A percentile compares a stretch with the other conserved stretches of the same genome.
phyloP scores from a whole-genome alignment of 306 rosid species.

The Vigna trinervia region DNA sequence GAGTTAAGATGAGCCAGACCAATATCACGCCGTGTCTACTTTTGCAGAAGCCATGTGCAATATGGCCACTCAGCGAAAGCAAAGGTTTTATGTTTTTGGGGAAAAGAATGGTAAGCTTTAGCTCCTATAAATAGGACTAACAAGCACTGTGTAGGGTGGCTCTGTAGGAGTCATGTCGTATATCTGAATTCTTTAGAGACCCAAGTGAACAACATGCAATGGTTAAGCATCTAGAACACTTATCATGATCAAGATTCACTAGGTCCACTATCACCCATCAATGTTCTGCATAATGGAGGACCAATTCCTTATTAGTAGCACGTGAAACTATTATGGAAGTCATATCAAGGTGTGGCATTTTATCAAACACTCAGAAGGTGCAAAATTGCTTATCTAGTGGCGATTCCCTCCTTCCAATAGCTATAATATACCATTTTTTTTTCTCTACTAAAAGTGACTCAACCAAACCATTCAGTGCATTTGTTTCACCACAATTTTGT shows the following conservation, averaged over 20 bases:
- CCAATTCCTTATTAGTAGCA: slow-evolving; percentile 31
- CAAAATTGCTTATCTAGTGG: background rate
- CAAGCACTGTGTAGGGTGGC: background rate
- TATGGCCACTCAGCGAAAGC: background rate
- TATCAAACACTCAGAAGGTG: background rate
- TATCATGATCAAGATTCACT: slow-evolving; percentile 45
- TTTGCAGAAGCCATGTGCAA: slow-evolving; percentile 46
- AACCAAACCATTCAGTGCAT: background rate
- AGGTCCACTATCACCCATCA: slow-evolving; percentile 43
- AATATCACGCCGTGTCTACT: slow-evolving; percentile 74
- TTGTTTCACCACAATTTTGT: no score
- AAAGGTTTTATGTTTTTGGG: slow-evolving; percentile 23
- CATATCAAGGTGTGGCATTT: background rate
- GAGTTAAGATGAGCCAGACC: slow-evolving; percentile 58
- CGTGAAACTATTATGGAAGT: slow-evolving; percentile 14
- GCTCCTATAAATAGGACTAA: slow-evolving; percentile 46
- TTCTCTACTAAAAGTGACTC: background rate
- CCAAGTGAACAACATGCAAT: slow-evolving; percentile 27
- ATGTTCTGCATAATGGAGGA: slow-evolving; percentile 41
- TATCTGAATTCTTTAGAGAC: background rate
- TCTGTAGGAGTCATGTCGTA: background rate
- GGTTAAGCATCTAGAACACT: slow-evolving; percentile 48
- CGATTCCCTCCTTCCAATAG: slow-evolving; percentile 39
- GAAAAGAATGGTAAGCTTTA: slow-evolving; percentile 4
- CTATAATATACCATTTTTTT: background rate